These are phyloP conservation scores for Galeopsis tetrahit DNA, from an alignment of 257 asterid species.

Conservation along the genomic window DNA sequence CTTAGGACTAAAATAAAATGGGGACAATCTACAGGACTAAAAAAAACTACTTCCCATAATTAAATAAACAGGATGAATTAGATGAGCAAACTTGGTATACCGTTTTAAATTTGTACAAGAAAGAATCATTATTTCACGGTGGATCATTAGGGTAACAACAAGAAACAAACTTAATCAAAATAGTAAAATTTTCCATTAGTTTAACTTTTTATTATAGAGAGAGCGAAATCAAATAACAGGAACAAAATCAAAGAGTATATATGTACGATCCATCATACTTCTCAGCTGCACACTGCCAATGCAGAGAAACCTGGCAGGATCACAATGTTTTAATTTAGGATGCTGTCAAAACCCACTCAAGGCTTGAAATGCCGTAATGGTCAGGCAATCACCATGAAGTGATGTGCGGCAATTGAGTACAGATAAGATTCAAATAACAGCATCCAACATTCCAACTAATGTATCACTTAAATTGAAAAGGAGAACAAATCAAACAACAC, in stretches of 20 bases:
- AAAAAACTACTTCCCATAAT: no score
- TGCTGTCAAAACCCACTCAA: slow-evolving; percentile 57
- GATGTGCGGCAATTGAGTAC: slow-evolving; percentile 37
- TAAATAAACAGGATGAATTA: neutral
- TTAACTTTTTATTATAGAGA: neutral
- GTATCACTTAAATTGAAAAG: neutral
- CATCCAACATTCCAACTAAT: slow-evolving; percentile 48
- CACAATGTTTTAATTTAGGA: slow-evolving; percentile 65
- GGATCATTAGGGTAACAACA: slow-evolving; percentile 1
- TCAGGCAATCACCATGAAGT: slow-evolving; percentile 39
- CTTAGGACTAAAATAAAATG: no score
- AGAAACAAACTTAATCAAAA: neutral
- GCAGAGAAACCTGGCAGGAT: slow-evolving; percentile 99
- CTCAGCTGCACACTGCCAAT: slow-evolving; percentile 99
- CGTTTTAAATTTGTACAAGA: neutral
- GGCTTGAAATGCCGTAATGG: slow-evolving; percentile 53
- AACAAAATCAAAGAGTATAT: slow-evolving; percentile 12
- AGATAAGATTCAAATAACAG: slow-evolving; percentile 42
- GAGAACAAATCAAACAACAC: neutral
- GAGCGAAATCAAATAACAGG: neutral
- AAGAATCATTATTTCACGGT: neutral
- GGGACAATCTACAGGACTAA: no score
- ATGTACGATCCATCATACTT: slow-evolving; percentile 93
- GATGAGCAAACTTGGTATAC: neutral
- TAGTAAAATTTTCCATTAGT: neutral